These are phyloP conservation scores for Bipolaris zeicola DNA, from an alignment of 2,329 filamentous ascomycete species.

Conservation along the genomic window DNA sequence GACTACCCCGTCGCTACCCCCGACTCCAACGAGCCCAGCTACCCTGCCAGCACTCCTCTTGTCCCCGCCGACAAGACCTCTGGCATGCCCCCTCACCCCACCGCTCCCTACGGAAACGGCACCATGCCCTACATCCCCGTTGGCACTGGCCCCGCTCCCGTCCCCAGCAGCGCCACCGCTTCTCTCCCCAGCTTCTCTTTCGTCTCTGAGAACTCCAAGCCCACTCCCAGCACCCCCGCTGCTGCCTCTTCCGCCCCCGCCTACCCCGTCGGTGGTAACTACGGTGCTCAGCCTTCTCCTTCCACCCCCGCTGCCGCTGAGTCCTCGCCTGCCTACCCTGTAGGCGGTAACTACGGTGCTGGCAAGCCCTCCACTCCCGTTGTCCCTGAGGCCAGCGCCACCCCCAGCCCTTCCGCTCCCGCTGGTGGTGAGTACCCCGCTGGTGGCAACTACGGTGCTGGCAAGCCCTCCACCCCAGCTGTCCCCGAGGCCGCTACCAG, in stretches of 20 bases:
- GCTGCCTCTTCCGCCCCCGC: constrained; percentile 21
- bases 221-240: constrained; percentile 15
- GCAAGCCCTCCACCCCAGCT: background rate
- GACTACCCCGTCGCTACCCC: constrained; percentile 15
- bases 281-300: constrained; percentile 9
- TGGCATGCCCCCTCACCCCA: constrained; percentile 19
- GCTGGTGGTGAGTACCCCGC: too few species aligned
- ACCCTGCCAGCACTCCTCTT: constrained; percentile 13
- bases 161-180: constrained; percentile 24
- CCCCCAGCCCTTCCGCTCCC: too few species aligned
- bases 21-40: background rate
- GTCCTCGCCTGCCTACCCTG: constrained; percentile 11
- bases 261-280: constrained; percentile 23
- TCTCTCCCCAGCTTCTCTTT: constrained; percentile 32
- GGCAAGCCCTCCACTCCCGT: background rate
- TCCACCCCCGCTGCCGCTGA: constrained; percentile 12
- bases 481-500: constrained; percentile 6
- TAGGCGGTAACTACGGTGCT: constrained; percentile 4
- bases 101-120: constrained; percentile 38
- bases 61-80: constrained; percentile 17
- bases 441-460: constrained; percentile 7
- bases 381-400: constrained; percentile 1
- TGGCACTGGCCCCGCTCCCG: constrained; percentile 23
- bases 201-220: constrained; percentile 30
- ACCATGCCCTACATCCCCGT: constrained; percentile 33